Percentiles rank a stretch among this genome's conserved stretches.
Evolutionary conservation across 768 basidiomycete genomes (phyloP).

Genomic region (Serpula lacrymans): DNA sequence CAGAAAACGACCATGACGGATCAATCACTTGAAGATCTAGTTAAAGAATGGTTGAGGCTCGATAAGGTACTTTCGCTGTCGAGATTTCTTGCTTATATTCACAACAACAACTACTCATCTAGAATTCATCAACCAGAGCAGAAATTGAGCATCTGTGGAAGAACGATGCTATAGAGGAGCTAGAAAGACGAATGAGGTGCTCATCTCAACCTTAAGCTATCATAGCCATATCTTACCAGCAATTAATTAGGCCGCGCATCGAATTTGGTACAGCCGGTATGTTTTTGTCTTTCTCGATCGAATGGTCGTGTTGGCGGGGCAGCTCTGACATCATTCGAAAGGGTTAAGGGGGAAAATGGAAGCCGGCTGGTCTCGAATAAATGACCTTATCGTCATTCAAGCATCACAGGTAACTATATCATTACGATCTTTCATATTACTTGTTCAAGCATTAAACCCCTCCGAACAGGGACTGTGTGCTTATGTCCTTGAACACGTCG

Average conservation of each 20-base stretch:
- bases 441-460: not conserved
- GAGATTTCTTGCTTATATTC: not conserved
- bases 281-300: constrained; percentile 3
- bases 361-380: constrained; percentile 90
- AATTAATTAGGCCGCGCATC: constrained; percentile 56
- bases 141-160: constrained; percentile 35
- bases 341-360: constrained; percentile 82
- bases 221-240: not conserved
- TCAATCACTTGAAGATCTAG: constrained; percentile 36
- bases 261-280: constrained; percentile 86
- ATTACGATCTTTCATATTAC: not conserved
- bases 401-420: constrained; percentile 61
- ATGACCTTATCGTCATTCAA: constrained; percentile 80
- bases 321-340: constrained; percentile 19
- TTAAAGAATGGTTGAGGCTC: constrained; percentile 48
- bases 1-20: constrained; percentile 10
- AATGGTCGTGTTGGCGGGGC: not conserved
- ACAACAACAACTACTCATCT: not conserved
- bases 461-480: constrained; percentile 64
- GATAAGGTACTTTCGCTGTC: constrained; percentile 36
- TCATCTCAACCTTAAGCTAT: not conserved
- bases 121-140: constrained; percentile 38
- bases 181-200: constrained; percentile 43
- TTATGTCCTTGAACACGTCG: constrained; percentile 57
- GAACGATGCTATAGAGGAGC: constrained; percentile 24